Percentiles rank a stretch among this genome's conserved stretches.
phyloP scores from a whole-genome alignment of 2,329 filamentous ascomycete species.

The Monosporascus sp. region DNA sequence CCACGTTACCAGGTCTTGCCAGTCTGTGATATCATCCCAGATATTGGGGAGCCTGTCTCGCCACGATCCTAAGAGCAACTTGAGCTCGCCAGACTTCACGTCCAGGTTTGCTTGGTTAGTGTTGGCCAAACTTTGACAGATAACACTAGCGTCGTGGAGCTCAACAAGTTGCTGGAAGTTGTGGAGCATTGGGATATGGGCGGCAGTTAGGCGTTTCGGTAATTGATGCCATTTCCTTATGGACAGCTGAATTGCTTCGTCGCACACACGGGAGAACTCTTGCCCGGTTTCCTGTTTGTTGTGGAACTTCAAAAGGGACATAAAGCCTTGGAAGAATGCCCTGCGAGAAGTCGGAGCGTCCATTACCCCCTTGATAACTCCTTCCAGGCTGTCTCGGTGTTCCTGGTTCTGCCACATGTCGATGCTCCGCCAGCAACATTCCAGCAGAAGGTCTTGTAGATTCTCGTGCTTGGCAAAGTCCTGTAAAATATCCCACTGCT shows the following conservation, averaged over 20 bases:
- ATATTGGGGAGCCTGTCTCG: constrained; percentile 92
- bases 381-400: constrained; percentile 83
- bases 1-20: constrained; percentile 99
- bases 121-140: constrained; percentile 81
- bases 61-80: constrained; percentile 90
- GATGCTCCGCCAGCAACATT: constrained; percentile 91
- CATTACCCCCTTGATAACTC: constrained; percentile 93
- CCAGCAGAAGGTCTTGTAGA: constrained; percentile 89
- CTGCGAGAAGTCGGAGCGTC: constrained; percentile 91
- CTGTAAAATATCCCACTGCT: constrained; percentile 97
- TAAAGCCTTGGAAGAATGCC: constrained; percentile 97
- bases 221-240: constrained; percentile 99
- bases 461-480: constrained; percentile 99
- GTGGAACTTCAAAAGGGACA: constrained; percentile 91
- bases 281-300: constrained; percentile 73
- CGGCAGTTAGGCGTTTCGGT: constrained; percentile 87
- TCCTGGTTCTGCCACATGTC: constrained; percentile 90
- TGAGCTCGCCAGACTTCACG: constrained; percentile 90
- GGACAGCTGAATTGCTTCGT: constrained; percentile 94
- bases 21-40: constrained; percentile 99
- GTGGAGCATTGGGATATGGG: constrained; percentile 89
- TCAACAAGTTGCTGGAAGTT: constrained; percentile 98
- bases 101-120: constrained; percentile 85
- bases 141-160: constrained; percentile 93
- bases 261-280: constrained; percentile 86